phyloP scores from a whole-genome alignment of 2,329 filamentous ascomycete genomes.

The Scleromitrula shiraiana region DNA sequence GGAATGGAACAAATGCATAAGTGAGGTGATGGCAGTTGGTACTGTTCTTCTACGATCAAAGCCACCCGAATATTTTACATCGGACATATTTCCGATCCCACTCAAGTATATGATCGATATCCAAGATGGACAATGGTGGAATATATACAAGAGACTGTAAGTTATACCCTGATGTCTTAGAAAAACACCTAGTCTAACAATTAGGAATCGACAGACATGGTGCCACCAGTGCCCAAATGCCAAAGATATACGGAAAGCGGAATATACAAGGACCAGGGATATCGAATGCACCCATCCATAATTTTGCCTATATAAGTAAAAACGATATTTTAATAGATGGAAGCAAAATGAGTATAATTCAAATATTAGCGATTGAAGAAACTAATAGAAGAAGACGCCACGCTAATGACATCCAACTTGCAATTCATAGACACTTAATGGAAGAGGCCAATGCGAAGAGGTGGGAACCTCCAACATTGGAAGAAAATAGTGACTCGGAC shows the following conservation, averaged over 20 bases:
- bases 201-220: background rate
- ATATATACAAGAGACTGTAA: background rate
- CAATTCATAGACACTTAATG: background rate
- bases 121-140: constrained; percentile 3
- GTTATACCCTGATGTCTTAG: background rate
- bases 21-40: background rate
- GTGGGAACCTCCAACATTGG: background rate
- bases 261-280: background rate
- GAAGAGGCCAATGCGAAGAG: background rate
- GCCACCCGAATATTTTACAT: background rate
- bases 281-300: background rate
- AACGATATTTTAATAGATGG: too few relatives aligned
- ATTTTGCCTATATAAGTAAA: background rate
- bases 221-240: background rate
- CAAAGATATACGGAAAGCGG: constrained; percentile 2
- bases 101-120: constrained; percentile 1
- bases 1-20: constrained; percentile 1
- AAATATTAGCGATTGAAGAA: background rate
- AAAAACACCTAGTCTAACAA: background rate
- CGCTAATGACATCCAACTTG: background rate
- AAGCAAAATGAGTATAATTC: background rate
- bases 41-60: background rate
- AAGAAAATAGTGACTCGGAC: background rate
- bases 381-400: background rate
- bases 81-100: background rate